A percentile compares a stretch with the other conserved stretches of the same genome.
Evolutionary conservation across 148 eudicot genomes (phyloP).

Genomic region (Rhododendron henanense): DNA sequence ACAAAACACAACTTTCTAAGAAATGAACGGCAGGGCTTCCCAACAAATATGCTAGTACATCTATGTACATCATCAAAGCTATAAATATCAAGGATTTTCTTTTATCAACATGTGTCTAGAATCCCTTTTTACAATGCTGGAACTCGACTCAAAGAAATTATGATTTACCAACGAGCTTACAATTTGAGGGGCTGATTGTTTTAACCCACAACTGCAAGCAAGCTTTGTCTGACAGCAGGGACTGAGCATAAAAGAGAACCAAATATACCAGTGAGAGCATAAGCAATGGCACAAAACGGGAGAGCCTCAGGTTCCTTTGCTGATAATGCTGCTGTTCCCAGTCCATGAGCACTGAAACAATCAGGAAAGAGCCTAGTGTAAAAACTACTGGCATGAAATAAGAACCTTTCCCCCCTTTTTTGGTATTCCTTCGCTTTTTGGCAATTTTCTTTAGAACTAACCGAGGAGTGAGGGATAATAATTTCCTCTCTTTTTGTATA

Average conservation of each 20-base stretch:
- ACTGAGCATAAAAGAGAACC: conserved; percentile 84
- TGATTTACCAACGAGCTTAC: neutral
- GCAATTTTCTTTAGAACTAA: neutral
- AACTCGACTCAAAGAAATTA: neutral
- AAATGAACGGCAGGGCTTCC: neutral
- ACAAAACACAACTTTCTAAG: neutral
- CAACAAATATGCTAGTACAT: neutral
- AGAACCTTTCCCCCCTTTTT: neutral
- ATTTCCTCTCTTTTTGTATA: neutral
- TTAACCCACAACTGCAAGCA: conserved; percentile 81
- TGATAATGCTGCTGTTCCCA: conserved; percentile 98
- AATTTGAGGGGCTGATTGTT: neutral
- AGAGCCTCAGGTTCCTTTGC: conserved; percentile 99
- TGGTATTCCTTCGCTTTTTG: neutral
- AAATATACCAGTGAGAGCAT: conserved; percentile 87
- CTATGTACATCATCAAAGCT: neutral
- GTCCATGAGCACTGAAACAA: conserved; percentile 80
- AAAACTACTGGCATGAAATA: neutral
- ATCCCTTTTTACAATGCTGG: neutral
- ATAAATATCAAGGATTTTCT: neutral
- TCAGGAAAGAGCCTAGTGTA: neutral
- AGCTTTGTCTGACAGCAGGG: conserved; percentile 81
- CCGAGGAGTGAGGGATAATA: neutral
- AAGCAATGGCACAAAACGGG: conserved; percentile 97
- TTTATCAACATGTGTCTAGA: neutral